phyloP scores from a whole-genome alignment of 768 basidiomycete species.

The Tremella fuciformis region DNA sequence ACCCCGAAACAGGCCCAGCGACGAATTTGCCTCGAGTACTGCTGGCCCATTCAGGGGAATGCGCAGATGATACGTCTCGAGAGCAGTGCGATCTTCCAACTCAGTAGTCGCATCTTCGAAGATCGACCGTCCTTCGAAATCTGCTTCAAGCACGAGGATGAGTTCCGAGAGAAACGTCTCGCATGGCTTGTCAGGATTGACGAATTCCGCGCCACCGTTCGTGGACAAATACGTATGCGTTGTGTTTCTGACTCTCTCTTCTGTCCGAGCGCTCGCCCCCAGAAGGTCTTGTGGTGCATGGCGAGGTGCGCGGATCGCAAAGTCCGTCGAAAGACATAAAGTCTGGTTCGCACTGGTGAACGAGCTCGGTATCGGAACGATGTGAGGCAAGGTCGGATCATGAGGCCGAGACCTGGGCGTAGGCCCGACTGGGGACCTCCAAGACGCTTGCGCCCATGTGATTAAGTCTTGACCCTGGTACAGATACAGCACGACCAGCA shows the following conservation, averaged over 20 bases:
- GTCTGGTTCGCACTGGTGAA: background rate
- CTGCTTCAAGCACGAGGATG: background rate
- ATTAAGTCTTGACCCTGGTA: too few species aligned
- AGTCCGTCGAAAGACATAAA: background rate
- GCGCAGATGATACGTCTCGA: constrained; percentile 63
- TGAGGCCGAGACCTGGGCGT: too few species aligned
- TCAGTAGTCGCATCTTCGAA: constrained; percentile 59
- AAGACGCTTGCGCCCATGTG: too few species aligned
- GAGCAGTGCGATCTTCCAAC: constrained; percentile 54
- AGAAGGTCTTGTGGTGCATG: background rate
- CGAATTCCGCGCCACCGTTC: background rate
- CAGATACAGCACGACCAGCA: too few species aligned
- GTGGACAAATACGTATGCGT: constrained; percentile 7
- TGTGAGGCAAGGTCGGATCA: too few species aligned
- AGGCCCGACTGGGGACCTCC: too few species aligned
- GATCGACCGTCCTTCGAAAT: constrained; percentile 50
- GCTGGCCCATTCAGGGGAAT: constrained; percentile 60
- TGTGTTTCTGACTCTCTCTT: background rate
- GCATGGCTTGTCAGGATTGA: background rate
- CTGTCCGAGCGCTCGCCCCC: background rate
- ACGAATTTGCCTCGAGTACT: constrained; percentile 60
- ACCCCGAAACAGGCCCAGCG: constrained; percentile 67
- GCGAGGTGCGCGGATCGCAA: background rate
- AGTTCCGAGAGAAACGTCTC: background rate
- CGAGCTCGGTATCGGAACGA: background rate